Conservation (phyloP, 108 stramenopile genomes). For the Cyclotella atomus region DNA sequence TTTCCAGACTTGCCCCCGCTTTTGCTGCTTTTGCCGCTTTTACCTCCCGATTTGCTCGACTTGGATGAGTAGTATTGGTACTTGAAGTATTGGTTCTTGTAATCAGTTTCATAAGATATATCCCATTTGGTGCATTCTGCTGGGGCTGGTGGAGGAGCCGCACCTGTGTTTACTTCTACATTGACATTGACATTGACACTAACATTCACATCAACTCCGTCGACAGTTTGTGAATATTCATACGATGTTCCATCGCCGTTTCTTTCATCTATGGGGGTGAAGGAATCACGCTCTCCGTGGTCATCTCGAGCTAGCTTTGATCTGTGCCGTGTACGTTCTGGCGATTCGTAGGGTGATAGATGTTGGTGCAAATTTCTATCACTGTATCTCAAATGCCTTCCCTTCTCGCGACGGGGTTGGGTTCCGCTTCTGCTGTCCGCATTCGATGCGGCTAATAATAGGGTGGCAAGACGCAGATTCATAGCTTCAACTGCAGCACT, state of each 20-base stretch:
- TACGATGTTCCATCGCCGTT: not conserved
- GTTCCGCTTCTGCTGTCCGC: no score
- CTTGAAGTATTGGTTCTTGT: conserved; percentile 4
- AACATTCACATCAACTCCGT: conserved; percentile 10
- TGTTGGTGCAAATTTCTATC: not conserved
- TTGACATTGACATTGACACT: not conserved
- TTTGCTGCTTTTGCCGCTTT: not conserved
- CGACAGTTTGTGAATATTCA: not conserved
- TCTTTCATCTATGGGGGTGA: not conserved
- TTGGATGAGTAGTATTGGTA: not conserved
- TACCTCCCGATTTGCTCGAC: not conserved
- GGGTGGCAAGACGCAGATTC: no score
- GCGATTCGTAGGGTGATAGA: not conserved
- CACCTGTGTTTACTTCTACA: not conserved
- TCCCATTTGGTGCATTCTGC: conserved; percentile 6
- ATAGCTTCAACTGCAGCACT: no score
- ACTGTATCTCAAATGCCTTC: no score
- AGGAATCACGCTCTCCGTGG: not conserved
- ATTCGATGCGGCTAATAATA: no score
- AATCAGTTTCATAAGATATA: conserved; percentile 4
- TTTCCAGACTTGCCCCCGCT: conserved; percentile 2
- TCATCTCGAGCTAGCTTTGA: conserved; percentile 7
- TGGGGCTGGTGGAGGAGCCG: not conserved
- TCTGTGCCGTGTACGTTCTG: not conserved
- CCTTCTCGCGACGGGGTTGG: no score